These are phyloP conservation scores for Claviceps purpurea DNA, from an alignment of 2,329 filamentous ascomycete genomes.

Conservation along the genomic window DNA sequence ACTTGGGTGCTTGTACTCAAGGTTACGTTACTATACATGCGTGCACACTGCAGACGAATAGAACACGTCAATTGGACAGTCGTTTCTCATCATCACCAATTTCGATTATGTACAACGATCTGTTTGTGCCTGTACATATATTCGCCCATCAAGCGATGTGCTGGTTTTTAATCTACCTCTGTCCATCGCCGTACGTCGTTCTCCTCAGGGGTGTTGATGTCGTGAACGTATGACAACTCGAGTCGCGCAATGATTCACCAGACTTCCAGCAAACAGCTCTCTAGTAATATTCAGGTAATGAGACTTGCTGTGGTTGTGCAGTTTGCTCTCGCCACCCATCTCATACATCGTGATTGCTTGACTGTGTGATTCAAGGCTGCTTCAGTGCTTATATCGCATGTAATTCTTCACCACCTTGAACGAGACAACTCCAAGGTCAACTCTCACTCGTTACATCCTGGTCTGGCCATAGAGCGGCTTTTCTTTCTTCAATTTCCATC, in stretches of 20 bases:
- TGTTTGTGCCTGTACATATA: neutral
- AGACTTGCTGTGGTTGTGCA: neutral
- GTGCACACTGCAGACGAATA: neutral
- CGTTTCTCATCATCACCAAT: neutral
- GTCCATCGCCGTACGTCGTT: neutral
- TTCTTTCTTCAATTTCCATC: neutral
- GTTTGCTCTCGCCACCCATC: neutral
- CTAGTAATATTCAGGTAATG: neutral
- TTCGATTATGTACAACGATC: neutral
- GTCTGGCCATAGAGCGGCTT: neutral
- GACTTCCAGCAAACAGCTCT: neutral
- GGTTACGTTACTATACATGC: neutral
- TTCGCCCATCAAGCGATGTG: neutral
- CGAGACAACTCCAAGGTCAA: neutral
- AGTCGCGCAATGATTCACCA: slow-evolving; percentile 1
- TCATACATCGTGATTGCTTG: slow-evolving; percentile 1
- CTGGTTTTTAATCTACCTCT: neutral
- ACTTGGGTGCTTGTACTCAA: neutral
- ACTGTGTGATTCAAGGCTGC: neutral
- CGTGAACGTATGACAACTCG: neutral
- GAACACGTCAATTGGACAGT: neutral
- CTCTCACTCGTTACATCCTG: neutral
- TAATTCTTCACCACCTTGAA: neutral
- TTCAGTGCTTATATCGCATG: neutral
- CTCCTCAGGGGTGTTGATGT: neutral